phyloP scores from a whole-genome alignment of 2,329 filamentous ascomycete genomes.

The Paracoccidioides brasiliensis region DNA sequence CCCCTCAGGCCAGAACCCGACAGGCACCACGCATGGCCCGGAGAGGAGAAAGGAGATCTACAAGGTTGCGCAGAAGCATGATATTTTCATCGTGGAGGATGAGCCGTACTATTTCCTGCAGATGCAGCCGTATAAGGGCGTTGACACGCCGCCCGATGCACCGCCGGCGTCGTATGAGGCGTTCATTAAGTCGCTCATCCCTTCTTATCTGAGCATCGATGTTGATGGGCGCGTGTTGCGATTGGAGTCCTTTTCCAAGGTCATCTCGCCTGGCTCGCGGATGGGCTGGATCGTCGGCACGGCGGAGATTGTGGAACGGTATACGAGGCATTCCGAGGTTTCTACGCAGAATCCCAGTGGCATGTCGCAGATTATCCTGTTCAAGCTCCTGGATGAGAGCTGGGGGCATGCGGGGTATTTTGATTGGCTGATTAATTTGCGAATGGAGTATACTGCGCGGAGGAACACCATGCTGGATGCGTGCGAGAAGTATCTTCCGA shows the following conservation, averaged over 20 bases:
- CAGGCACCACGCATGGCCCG: constrained; percentile 63
- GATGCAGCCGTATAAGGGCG: constrained; percentile 57
- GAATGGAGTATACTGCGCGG: constrained; percentile 66
- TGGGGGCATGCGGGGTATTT: constrained; percentile 91
- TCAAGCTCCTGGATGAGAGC: constrained; percentile 80
- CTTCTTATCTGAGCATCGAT: constrained; percentile 67
- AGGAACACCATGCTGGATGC: constrained; percentile 64
- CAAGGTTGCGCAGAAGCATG: constrained; percentile 65
- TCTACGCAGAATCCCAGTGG: constrained; percentile 77
- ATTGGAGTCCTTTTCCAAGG: constrained; percentile 88
- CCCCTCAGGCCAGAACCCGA: constrained; percentile 80
- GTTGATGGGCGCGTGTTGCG: constrained; percentile 78
- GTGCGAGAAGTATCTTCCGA: constrained; percentile 63
- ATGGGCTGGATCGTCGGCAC: constrained; percentile 83
- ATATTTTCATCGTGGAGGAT: constrained; percentile 78
- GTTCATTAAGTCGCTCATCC: constrained; percentile 61
- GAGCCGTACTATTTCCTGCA: constrained; percentile 93
- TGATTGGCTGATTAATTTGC: constrained; percentile 73
- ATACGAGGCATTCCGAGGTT: constrained; percentile 68
- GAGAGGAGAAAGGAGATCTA: constrained; percentile 62
- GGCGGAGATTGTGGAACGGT: constrained; percentile 71
- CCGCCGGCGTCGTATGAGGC: constrained; percentile 51
- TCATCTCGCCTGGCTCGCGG: constrained; percentile 68
- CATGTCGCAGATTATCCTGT: constrained; percentile 69
- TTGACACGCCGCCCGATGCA: constrained; percentile 38